These are phyloP conservation scores for Actinomortierella wolfii DNA, from an alignment of 371 early-diverging fungal genomes.

Conservation along the genomic window DNA sequence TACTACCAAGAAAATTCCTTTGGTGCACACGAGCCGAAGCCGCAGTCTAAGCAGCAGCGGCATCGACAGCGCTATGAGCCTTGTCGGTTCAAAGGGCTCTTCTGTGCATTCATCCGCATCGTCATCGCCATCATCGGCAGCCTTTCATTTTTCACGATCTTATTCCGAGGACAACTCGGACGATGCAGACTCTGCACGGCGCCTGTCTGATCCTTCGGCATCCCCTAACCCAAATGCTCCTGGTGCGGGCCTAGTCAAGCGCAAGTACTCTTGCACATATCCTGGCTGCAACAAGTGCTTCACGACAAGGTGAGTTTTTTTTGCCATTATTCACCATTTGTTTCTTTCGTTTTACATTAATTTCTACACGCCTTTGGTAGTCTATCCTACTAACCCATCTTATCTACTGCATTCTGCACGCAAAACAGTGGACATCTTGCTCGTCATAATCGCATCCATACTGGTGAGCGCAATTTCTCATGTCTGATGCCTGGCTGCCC, in stretches of 20 bases:
- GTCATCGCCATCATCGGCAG: constrained; percentile 11
- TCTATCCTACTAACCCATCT: too few species aligned
- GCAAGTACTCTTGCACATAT: constrained; percentile 57
- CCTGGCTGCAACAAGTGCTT: constrained; percentile 63
- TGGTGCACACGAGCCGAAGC: too few species aligned
- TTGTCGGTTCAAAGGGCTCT: neutral
- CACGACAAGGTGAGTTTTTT: constrained; percentile 55
- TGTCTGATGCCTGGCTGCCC: constrained; percentile 82
- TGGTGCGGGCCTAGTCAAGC: constrained; percentile 27
- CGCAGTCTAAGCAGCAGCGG: constrained; percentile 39
- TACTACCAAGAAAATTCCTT: too few species aligned
- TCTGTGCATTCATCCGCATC: neutral
- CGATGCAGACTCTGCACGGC: constrained; percentile 23
- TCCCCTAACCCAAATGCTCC: constrained; percentile 1
- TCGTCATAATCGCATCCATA: constrained; percentile 89
- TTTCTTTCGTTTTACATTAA: too few species aligned
- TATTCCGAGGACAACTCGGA: constrained; percentile 40
- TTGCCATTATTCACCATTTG: too few species aligned
- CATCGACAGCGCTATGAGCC: constrained; percentile 8
- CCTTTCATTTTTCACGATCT: constrained; percentile 28
- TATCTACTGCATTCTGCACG: too few species aligned
- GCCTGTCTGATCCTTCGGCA: constrained; percentile 27
- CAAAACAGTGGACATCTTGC: constrained; percentile 79
- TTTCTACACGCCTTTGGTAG: too few species aligned
- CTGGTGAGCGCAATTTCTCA: constrained; percentile 89